Base-by-base conservation (phyloP, 257 asterid species). In the Prunella vulgaris region DNA sequence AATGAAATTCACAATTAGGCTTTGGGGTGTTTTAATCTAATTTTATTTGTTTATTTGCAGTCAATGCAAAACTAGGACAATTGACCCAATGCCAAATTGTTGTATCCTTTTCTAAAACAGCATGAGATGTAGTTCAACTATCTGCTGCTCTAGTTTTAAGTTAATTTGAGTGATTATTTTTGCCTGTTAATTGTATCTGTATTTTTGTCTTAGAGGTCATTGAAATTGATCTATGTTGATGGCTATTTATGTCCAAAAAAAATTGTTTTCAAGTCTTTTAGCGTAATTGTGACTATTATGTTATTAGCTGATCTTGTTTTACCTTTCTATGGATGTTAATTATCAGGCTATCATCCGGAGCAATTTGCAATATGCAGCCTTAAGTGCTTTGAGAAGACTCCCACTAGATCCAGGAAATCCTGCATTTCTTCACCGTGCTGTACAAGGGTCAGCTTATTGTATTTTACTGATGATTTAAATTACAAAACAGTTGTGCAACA, bases 401-500 rank as follows among this genome's bases (percentile, higher is more conserved):
- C 97, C 99, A 65, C 82, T 91, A 62, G 99, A 94, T 86, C 99
- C 99, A 6, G 99, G 97, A 77, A 91, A 94, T 83, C 96, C 99
- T 57, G 88, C 82, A 58, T 94, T 94, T 81, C 84, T 87, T 75
- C 97, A 86, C 77, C 97, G 99, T 76, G 93, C 99, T 68, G 87
- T 76, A 49, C 99, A 94, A 89, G 99, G 99, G 99, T 94, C 69
- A 80, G 96, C 74, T 79, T 57, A 30, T 52, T 72, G 21, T 46
- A 70, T 33, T 49, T 57, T 53, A 56, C 17, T 80, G 68, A 63
- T 63, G 68, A 15, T 78, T 68, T 81, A 30, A 35, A 49, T 77
- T 27, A 46, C 42, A 35, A 9, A 33, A n/a, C 56, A 42, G n/a
- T 74, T 49, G 17, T 68, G 64, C 53, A n/a, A 59, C 8, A 22